These are phyloP conservation scores for Linderina pennispora DNA, from an alignment of 192 early-diverging fungal species.

Conservation along the genomic window DNA sequence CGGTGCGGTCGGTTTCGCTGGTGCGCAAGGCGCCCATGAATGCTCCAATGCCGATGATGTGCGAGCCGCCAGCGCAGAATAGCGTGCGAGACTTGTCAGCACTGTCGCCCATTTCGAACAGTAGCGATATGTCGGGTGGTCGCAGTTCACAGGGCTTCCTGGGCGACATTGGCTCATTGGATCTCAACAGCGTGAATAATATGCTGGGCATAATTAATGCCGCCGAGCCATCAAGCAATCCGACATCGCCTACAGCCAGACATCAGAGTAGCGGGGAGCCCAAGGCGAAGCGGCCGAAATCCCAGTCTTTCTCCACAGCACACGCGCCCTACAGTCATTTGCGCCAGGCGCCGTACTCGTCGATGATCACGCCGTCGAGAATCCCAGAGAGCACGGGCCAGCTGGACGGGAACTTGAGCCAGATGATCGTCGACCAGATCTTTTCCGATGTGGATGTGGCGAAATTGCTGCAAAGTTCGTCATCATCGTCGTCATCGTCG, in stretches of 20 bases:
- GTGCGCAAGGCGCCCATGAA: too few species aligned
- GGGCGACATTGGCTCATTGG: conserved; percentile 1
- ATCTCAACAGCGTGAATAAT: conserved; percentile 1
- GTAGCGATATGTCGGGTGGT: background rate
- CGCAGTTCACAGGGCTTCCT: background rate
- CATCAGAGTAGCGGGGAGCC: conserved; percentile 5
- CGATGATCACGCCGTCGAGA: background rate
- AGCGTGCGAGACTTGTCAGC: conserved; percentile 33
- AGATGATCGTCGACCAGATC: conserved; percentile 21
- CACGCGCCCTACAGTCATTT: background rate
- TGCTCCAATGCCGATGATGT: too few species aligned
- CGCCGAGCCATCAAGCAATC: background rate
- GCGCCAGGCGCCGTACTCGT: background rate
- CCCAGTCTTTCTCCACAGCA: conserved; percentile 7
- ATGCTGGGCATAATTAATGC: conserved; percentile 9
- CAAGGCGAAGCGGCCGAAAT: conserved; percentile 24
- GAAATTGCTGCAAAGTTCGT: conserved; percentile 18
- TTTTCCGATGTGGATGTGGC: conserved; percentile 17
- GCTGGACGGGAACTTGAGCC: conserved; percentile 2
- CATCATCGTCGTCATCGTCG: too few species aligned
- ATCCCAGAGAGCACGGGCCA: background rate
- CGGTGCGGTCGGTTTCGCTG: too few species aligned
- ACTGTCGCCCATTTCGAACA: conserved; percentile 21
- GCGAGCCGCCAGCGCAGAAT: too few species aligned
- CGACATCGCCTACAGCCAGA: too few species aligned